Conservation (phyloP, 768 basidiomycete species). For the Calvatia gigantea region DNA sequence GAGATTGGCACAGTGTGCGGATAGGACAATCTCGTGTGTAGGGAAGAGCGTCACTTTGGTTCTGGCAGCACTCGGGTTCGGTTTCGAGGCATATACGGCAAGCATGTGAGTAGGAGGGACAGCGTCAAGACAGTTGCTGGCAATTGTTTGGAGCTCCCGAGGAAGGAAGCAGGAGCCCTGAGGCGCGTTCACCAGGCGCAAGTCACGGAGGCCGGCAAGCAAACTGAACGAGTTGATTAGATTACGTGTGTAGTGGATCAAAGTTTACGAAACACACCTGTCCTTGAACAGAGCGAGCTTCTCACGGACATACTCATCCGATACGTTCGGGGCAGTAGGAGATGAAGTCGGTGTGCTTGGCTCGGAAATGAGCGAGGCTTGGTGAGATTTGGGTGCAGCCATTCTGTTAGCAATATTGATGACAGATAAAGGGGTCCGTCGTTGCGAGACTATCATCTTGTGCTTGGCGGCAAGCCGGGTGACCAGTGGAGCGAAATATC, state of each 20-base stretch:
- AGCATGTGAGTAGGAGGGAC: slow-evolving; percentile 51
- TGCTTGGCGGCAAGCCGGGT: slow-evolving; percentile 8
- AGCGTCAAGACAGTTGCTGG: slow-evolving; percentile 17
- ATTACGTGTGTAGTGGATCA: not conserved
- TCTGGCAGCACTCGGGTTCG: slow-evolving; percentile 16
- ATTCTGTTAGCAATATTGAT: slow-evolving; percentile 1
- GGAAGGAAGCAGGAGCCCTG: slow-evolving; percentile 14
- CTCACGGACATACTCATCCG: slow-evolving; percentile 2
- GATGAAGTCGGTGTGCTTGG: not conserved
- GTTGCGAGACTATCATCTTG: not conserved
- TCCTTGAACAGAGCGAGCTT: slow-evolving; percentile 6
- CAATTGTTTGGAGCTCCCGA: slow-evolving; percentile 22
- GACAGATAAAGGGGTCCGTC: slow-evolving; percentile 1
- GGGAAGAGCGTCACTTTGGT: slow-evolving; percentile 51
- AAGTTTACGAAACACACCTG: not conserved
- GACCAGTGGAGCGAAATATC: slow-evolving; percentile 2
- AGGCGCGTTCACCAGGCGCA: not conserved
- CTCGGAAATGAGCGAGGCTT: not conserved
- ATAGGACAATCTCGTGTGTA: slow-evolving; percentile 66
- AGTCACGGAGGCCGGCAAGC: slow-evolving; percentile 7
- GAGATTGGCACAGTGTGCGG: slow-evolving; percentile 63
- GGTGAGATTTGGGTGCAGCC: not conserved
- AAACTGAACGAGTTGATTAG: not conserved
- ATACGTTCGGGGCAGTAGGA: not conserved
- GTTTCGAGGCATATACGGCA: slow-evolving; percentile 38